Percentiles rank a stretch among this genome's conserved stretches.
Evolutionary conservation across 2,329 filamentous ascomycete genomes (phyloP).

Genomic region (Nemania sp.): DNA sequence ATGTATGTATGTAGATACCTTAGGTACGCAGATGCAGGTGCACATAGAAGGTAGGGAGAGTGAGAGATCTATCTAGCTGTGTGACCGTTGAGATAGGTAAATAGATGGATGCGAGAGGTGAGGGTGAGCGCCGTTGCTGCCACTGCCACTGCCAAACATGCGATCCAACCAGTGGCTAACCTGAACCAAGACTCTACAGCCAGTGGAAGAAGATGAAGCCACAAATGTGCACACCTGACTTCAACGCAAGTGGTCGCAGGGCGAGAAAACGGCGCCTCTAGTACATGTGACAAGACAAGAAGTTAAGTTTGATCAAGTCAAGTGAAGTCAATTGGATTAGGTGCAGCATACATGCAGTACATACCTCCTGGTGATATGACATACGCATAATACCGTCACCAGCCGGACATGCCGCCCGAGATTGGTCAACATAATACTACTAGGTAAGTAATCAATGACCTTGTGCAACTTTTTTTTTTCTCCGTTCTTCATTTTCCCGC

Average conservation of each 20-base stretch:
- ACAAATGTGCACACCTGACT: conserved; percentile 26
- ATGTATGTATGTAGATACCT: conserved; percentile 15
- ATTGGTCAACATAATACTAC: not conserved
- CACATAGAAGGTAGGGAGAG: conserved; percentile 11
- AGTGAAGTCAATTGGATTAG: not conserved
- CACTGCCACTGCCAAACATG: conserved; percentile 12
- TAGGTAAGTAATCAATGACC: not conserved
- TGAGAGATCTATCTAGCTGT: no score
- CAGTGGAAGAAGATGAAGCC: conserved; percentile 33
- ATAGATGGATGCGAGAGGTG: not conserved
- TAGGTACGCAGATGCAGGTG: conserved; percentile 15
- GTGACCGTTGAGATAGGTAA: no score
- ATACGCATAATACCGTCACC: not conserved
- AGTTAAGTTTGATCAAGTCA: not conserved
- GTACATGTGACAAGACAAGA: not conserved
- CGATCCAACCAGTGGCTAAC: conserved; percentile 23
- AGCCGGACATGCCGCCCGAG: conserved; percentile 16
- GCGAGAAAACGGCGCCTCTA: conserved; percentile 15
- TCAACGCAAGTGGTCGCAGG: conserved; percentile 23
- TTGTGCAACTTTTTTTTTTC: conserved; percentile 21
- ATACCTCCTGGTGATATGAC: no score
- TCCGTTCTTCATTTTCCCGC: conserved; percentile 9
- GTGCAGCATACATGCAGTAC: not conserved
- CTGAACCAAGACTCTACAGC: conserved; percentile 24
- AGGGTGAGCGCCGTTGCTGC: conserved; percentile 7